A percentile compares a stretch with the other conserved stretches of the same genome.
Conservation (phyloP, 75 land plant species). For the Gnetum montanum region DNA sequence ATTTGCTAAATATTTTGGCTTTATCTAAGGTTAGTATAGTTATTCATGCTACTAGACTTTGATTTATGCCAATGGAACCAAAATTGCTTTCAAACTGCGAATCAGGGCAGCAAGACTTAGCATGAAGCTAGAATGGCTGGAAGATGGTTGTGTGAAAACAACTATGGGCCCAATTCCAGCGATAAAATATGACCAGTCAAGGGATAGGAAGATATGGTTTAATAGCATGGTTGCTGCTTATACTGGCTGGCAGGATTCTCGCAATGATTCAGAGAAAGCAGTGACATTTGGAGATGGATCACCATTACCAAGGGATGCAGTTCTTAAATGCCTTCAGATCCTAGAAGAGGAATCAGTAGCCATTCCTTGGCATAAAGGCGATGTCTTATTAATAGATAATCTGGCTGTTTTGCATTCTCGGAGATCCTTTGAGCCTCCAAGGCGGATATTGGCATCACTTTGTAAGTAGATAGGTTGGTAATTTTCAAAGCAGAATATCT, state of each 20-base stretch:
- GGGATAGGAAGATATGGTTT: slow-evolving; percentile 85
- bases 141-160: slow-evolving; percentile 68
- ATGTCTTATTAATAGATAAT: slow-evolving; percentile 77
- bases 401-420: slow-evolving; percentile 82
- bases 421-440: slow-evolving; percentile 65
- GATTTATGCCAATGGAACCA: too few species aligned
- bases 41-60: too few species aligned
- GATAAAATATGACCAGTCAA: slow-evolving; percentile 52
- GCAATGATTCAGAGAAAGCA: slow-evolving; percentile 90
- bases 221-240: slow-evolving; percentile 98
- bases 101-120: slow-evolving; percentile 77
- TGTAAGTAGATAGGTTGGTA: slow-evolving; percentile 23
- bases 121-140: slow-evolving; percentile 80
- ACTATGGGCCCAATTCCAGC: slow-evolving; percentile 95
- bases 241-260: slow-evolving; percentile 87
- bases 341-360: slow-evolving; percentile 78
- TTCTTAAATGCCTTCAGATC: slow-evolving; percentile 63
- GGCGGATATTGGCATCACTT: slow-evolving; percentile 86
- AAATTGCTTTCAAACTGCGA: background rate
- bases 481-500: background rate
- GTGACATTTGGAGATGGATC: slow-evolving; percentile 87
- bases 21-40: too few species aligned
- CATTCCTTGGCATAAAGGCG: slow-evolving; percentile 72
- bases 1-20: too few species aligned
- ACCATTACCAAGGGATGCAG: slow-evolving; percentile 68